A percentile compares a stretch with the other conserved stretches of the same genome.
Conservation (phyloP, 176 grass and related monocot species). For the Leersia perrieri region DNA sequence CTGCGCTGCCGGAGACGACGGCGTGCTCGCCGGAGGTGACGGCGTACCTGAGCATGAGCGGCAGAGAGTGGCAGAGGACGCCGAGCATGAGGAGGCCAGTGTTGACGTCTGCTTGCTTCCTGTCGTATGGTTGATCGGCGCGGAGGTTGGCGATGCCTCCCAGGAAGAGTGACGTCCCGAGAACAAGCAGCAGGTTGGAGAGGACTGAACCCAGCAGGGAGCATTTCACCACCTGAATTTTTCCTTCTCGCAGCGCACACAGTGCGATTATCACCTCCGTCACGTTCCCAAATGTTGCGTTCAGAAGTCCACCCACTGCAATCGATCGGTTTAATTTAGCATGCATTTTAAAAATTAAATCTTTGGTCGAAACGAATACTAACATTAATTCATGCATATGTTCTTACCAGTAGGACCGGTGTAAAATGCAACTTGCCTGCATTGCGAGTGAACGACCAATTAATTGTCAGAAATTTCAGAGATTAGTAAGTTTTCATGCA, state of each 20-base stretch:
- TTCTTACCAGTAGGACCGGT: conserved; percentile 81
- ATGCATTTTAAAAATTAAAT: no score
- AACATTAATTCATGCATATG: no score
- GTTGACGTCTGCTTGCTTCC: conserved; percentile 69
- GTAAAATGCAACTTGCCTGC: conserved; percentile 78
- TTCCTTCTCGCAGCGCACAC: conserved; percentile 62
- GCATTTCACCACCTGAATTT: conserved; percentile 86
- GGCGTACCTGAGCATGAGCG: conserved; percentile 65
- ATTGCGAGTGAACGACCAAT: background rate
- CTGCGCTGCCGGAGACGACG: background rate
- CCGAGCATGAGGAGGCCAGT: conserved; percentile 68
- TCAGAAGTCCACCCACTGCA: conserved; percentile 85
- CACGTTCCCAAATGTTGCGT: conserved; percentile 93
- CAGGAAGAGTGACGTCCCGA: conserved; percentile 77
- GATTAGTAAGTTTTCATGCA: no score
- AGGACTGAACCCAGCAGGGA: conserved; percentile 86
- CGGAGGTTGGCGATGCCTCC: conserved; percentile 69
- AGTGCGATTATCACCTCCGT: conserved; percentile 92
- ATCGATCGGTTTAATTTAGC: no score
- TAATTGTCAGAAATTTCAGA: background rate
- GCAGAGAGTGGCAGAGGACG: conserved; percentile 74
- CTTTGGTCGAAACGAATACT: background rate
- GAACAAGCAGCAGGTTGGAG: conserved; percentile 95
- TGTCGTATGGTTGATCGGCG: conserved; percentile 52
- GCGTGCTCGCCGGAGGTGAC: conserved; percentile 34